Evolutionary conservation across 305 asterid species (phyloP), one percentile per base, ranked within the genome.

Genomic region (Caryopteris hybrid): DNA sequence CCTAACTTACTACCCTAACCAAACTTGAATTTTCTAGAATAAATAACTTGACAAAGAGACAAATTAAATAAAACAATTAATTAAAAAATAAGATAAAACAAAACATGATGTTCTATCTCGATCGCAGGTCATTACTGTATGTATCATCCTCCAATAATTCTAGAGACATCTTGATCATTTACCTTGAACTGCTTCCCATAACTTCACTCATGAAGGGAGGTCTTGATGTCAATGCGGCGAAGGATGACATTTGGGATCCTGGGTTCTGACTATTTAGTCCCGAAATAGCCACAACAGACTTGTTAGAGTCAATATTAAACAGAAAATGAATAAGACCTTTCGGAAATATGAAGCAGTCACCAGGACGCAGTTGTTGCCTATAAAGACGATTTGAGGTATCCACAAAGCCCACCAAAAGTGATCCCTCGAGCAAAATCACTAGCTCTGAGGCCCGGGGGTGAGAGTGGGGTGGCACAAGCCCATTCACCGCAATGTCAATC

Each of bases 391-490:
- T 80, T 0, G 79, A 76, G 0, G 81, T 68, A 62, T 84, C 81
- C 0, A 82, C 75, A 20, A 86, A 86, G 6, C 85, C 91, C 4
- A 79, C 88, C 21, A 74, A 22, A 38, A 86, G 73, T 2, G 76
- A 64, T 3, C 89, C 86, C 64, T 75, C 76, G 0, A 82, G 72
- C 22, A 86, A 33, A 64, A 84, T 84, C 57, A 75, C 43, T 43
- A 86, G 62, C 54, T 86, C 88, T 5, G 89, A 76, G 6, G 89
- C 89, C 68, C 88, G 55, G 1, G 88, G 88, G 61, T 84, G 92
- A 36, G 85, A 70, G 65, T 86, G 89, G 2, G 78, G 82, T 0
- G 92, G 74, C 17, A 84, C 81, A 2, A 84, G 62, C 4, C 74
- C 85, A 18, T 80, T 72, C 0, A 66, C 74, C 5, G 74, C 88